Conservation (phyloP, 2,329 filamentous ascomycete genomes). For the Amylocarpus encephaloides region DNA sequence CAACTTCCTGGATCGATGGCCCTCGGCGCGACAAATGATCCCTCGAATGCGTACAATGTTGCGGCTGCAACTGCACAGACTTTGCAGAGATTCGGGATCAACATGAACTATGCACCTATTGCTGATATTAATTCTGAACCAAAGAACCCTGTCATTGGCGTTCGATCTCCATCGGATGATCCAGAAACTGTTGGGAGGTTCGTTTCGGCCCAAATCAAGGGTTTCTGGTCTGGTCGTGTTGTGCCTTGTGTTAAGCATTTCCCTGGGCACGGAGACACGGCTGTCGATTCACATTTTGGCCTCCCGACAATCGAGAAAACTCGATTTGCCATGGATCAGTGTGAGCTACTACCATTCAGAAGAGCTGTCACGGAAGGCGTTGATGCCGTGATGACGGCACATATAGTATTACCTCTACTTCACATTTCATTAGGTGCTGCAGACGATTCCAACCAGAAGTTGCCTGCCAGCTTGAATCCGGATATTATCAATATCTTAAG, state of each 20-base stretch:
- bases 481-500: constrained; percentile 35
- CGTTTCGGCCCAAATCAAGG: constrained; percentile 34
- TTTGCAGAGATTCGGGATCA: constrained; percentile 36
- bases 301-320: constrained; percentile 36
- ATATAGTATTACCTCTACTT: constrained; percentile 36
- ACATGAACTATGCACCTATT: constrained; percentile 41
- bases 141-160: constrained; percentile 38
- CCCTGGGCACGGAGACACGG: constrained; percentile 39
- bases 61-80: constrained; percentile 36
- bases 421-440: constrained; percentile 3
- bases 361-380: constrained; percentile 36
- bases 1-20: constrained; percentile 40
- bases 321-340: constrained; percentile 33
- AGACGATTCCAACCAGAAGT: constrained; percentile 11
- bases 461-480: constrained; percentile 36
- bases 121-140: constrained; percentile 41
- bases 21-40: constrained; percentile 36
- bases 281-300: constrained; percentile 39
- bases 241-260: constrained; percentile 41
- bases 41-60: constrained; percentile 31
- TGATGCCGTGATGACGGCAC: constrained; percentile 40
- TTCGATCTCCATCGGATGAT: constrained; percentile 38
- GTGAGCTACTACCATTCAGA: constrained; percentile 39
- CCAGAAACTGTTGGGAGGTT: constrained; percentile 37
- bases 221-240: constrained; percentile 35